These are phyloP conservation scores for Arachis hypogaea DNA, from an alignment of 306 rosid species.

Conservation along the genomic window DNA sequence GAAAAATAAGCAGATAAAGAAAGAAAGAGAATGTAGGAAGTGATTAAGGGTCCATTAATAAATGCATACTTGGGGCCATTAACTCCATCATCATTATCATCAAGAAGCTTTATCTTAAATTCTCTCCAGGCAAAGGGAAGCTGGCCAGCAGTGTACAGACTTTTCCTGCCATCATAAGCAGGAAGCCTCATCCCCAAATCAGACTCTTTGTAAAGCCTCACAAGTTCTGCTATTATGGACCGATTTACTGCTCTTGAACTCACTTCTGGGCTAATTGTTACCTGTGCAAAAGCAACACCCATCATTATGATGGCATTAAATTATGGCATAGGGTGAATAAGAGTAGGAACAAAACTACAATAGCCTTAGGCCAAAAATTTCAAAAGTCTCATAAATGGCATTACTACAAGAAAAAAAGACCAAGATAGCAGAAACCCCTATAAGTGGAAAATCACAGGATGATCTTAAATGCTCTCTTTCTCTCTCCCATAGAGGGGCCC, in stretches of 20 bases:
- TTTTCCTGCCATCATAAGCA: conserved; percentile 96
- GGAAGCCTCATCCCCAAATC: conserved; percentile 95
- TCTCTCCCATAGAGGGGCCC: conserved; percentile 50
- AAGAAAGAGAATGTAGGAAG: neutral
- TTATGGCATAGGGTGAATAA: conserved; percentile 38
- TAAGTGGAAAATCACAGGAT: conserved; percentile 50
- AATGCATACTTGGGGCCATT: conserved; percentile 78
- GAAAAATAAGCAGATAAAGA: no score
- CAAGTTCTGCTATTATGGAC: conserved; percentile 91
- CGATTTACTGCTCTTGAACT: conserved; percentile 82
- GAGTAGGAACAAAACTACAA: conserved; percentile 57
- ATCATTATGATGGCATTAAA: conserved; percentile 40
- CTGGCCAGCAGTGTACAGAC: conserved; percentile 95
- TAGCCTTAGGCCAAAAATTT: conserved; percentile 42
- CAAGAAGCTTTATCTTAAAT: conserved; percentile 76
- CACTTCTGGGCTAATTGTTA: conserved; percentile 88
- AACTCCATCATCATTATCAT: conserved; percentile 72
- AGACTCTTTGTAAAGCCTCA: conserved; percentile 79
- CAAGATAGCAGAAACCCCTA: conserved; percentile 48
- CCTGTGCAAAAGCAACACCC: conserved; percentile 56
- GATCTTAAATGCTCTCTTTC: conserved; percentile 41
- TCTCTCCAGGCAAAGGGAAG: conserved; percentile 92
- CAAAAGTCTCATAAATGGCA: conserved; percentile 54
- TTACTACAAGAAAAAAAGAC: conserved; percentile 50
- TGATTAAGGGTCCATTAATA: conserved; percentile 10